These are phyloP conservation scores for Aspergillus nanangensis DNA, from an alignment of 495 filamentous ascomycete genomes.

Conservation along the genomic window DNA sequence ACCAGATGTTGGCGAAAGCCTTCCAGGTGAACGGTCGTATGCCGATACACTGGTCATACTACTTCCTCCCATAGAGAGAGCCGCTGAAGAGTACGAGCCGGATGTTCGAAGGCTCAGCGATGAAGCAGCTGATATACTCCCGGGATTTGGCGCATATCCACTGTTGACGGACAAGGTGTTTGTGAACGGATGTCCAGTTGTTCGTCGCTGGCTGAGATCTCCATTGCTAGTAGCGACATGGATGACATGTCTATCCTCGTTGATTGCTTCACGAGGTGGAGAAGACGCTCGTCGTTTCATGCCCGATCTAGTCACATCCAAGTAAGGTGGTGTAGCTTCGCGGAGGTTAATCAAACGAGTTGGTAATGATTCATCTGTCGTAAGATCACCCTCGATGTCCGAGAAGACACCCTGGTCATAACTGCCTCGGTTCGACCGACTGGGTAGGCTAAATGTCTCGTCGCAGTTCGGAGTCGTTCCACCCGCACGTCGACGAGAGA, in stretches of 20 bases:
- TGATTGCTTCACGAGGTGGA: constrained; percentile 67
- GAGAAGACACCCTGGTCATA: constrained; percentile 59
- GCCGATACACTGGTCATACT: constrained; percentile 69
- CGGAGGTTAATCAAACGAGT: constrained; percentile 59
- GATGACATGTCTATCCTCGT: constrained; percentile 59
- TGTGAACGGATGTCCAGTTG: constrained; percentile 53
- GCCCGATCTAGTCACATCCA: constrained; percentile 45
- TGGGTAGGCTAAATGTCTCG: constrained; percentile 42
- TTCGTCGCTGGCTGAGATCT: constrained; percentile 64
- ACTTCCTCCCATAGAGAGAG: constrained; percentile 61
- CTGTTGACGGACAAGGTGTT: constrained; percentile 53
- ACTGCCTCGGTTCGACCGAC: constrained; percentile 53
- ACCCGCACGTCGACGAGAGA: constrained; percentile 29
- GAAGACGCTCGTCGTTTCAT: constrained; percentile 81
- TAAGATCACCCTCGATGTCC: constrained; percentile 61
- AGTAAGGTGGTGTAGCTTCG: constrained; percentile 44
- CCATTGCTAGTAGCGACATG: constrained; percentile 53
- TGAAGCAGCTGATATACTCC: constrained; percentile 70
- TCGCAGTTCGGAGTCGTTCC: constrained; percentile 44
- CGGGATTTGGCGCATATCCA: constrained; percentile 55
- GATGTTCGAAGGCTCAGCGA: constrained; percentile 63
- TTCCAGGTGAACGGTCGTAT: constrained; percentile 70
- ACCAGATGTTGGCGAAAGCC: constrained; percentile 62
- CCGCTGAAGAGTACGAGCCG: constrained; percentile 69
- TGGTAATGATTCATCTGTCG: constrained; percentile 59